Conservation (phyloP, 2,329 filamentous ascomycete species). For the Sclerotinia glacialis region DNA sequence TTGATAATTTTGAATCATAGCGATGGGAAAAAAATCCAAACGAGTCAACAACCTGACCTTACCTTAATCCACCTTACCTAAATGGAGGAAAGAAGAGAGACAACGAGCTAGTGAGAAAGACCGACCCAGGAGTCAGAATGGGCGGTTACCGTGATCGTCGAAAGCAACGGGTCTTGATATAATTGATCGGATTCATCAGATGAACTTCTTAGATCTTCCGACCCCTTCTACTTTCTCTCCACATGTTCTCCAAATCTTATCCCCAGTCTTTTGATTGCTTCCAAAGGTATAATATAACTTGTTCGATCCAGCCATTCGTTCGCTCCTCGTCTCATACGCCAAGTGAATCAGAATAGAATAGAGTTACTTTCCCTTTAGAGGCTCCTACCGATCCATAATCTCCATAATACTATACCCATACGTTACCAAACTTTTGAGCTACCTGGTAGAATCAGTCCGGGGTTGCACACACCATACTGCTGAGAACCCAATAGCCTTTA, state of each 20-base stretch:
- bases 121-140: background rate
- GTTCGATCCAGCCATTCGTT: background rate
- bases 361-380: conserved; percentile 10
- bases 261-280: conserved; percentile 11
- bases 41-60: conserved; percentile 16
- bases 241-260: background rate
- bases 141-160: conserved; percentile 9
- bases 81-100: conserved; percentile 2
- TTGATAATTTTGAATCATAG: conserved; percentile 16
- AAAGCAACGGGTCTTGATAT: conserved; percentile 16
- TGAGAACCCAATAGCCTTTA: conserved; percentile 21
- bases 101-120: background rate
- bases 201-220: conserved; percentile 3
- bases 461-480: conserved; percentile 20
- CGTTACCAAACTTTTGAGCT: conserved; percentile 9
- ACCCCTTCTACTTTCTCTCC: conserved; percentile 17
- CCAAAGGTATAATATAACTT: background rate
- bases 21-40: background rate
- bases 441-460: conserved; percentile 12
- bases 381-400: background rate
- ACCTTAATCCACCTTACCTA: background rate
- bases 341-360: conserved; percentile 17
- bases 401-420: conserved; percentile 8
- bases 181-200: conserved; percentile 13
- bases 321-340: conserved; percentile 11